These are phyloP conservation scores for Tuber umbilicatum DNA, from an alignment of 495 filamentous ascomycete species.

Conservation along the genomic window DNA sequence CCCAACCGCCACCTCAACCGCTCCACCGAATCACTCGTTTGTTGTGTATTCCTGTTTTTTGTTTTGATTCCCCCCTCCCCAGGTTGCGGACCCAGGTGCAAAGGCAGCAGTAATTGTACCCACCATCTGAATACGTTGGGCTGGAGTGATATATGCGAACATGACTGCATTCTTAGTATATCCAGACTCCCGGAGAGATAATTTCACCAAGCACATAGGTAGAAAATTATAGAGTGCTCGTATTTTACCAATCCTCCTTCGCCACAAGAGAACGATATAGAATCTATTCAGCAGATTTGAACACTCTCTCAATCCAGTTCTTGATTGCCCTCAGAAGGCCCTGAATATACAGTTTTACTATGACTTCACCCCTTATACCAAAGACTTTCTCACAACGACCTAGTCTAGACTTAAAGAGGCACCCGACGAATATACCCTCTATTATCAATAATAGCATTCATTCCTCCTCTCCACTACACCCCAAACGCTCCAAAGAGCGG, in stretches of 20 bases:
- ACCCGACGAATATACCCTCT: neutral
- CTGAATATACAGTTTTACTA: neutral
- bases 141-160: neutral
- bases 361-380: neutral
- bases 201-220: neutral
- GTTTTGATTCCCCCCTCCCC: no score
- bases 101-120: neutral
- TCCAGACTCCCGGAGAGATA: neutral
- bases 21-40: neutral
- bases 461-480: neutral
- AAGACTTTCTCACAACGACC: neutral
- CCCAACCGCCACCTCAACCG: slow-evolving; percentile 16
- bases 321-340: no score
- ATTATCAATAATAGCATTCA: neutral
- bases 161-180: neutral
- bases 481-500: neutral
- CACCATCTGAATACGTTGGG: neutral
- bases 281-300: neutral
- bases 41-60: no score
- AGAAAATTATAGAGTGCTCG: neutral
- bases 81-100: no score
- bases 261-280: neutral
- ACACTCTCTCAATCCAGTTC: neutral
- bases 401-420: neutral
- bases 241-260: neutral